Evolutionary conservation across 2,329 filamentous ascomycete genomes (phyloP), one percentile per base, ranked within the genome.

Genomic region (Cladosporium cucumerinum): DNA sequence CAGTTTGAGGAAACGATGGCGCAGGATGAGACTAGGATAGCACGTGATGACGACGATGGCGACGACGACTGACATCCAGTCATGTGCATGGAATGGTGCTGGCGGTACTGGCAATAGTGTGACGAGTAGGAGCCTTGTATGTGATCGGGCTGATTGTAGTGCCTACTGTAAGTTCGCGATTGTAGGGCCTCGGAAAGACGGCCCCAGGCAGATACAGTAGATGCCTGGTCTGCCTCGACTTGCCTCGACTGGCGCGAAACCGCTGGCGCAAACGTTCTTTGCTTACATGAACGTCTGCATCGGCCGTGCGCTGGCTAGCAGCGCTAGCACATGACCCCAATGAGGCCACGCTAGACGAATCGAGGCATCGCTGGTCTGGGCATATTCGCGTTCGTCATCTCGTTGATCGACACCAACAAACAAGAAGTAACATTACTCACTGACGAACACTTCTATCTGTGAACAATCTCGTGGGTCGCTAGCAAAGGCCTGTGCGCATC

Each of bases 1-100:
- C n/a, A 28, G 58, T 61, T 61, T 61, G 58, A 61, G 58, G 25
- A 61, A 30, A 51, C 58, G 58, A 61, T 30, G 58, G 32, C 54
- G 54, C 23, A 54, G 26, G 51, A 30, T 32, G 51, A 54, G 32
- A 54, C 51, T 18, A 54, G 51, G 25, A 30, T 21, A n/a, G 51
- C 26, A 54, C 55, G 34, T 58, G 55, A 58, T 11, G 32, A 16
- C 36, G 23, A 28, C 11, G 32, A 25, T 1, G 54, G 11, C 1
- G 32, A 43, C 32, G n/a, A 32, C n/a, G 23, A 58, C 34, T 43
- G 32, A 11, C 6, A 26, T 34, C 32, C 25, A 58, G 23, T 21
- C 25, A 39, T 39, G 12, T 39, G 12, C 30, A 36, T n/a, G 14
- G 54, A 34, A 16, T 21, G 46, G 36, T n/a, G 16, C 25, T 58